Base-by-base conservation (phyloP, 208 protist genomes). In the Acanthamoeba triangularis region DNA sequence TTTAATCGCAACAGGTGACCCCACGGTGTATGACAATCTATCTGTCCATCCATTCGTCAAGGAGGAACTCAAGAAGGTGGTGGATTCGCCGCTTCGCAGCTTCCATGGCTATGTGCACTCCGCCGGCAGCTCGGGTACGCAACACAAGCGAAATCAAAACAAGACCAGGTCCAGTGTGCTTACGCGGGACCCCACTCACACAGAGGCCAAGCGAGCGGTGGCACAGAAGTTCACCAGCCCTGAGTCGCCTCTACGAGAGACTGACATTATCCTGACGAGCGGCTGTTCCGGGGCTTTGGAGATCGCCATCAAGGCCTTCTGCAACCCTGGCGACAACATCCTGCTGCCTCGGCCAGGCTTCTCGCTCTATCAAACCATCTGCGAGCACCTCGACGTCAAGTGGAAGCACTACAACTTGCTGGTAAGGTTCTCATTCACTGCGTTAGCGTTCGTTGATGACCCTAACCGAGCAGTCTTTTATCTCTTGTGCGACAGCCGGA, bases 281-380 rank as follows among this genome's bases (percentile, higher is more conserved):
- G 98, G 98, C 52, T 98, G 97, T 69, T 99, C 98, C 20, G 98
- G 99, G 67, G 98, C 98, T 30, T 97, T 99, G 63, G 97, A 99
- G 59, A 96, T 99, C 65, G 97, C 97, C 52, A 96, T 99, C 82
- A 96, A 95, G 6, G 98, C 96, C 6, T 65, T 99, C 20, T 97
- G 96, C 90, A 97, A 99, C 93, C 92, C 90, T 76, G 98, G 98
- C 49, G 97, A 99, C 84, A 99, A 99, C 93, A 97, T 99, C 52
- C 97, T 99, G n/a, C 78, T 99, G 28, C 98, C 98, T 49, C 94
- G 94, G 33, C 99, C 99, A 37, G 97, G 98, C 69, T 99, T 99
- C 96, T 98, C 99, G n/a, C 97, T 99, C 33, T 99, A 99, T 97
- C 96, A 98, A 44, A 98, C 98, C 52, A 97, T 99, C 18, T 98